Conservation (phyloP, 192 early-diverging fungal species). For the Chytriomyces hyalinus region DNA sequence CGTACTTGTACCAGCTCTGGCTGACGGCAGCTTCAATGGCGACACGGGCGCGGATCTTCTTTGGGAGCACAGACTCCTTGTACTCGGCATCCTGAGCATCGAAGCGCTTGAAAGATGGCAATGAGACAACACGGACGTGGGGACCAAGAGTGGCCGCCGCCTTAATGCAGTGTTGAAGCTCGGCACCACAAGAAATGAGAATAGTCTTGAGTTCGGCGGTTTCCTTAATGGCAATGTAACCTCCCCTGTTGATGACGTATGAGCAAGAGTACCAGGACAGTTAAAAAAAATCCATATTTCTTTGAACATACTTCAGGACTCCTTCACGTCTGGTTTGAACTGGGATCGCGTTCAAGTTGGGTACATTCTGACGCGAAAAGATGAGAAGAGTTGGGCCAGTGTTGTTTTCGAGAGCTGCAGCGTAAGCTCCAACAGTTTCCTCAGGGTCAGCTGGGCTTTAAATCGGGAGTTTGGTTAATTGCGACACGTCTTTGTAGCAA, state of each 20-base stretch:
- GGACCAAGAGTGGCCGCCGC: constrained; percentile 77
- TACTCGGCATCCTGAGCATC: constrained; percentile 84
- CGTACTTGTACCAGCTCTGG: constrained; percentile 91
- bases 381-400: constrained; percentile 81
- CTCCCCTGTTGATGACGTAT: background rate
- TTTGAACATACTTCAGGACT: constrained; percentile 61
- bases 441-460: constrained; percentile 34
- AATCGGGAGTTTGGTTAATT: background rate
- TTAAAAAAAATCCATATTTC: background rate
- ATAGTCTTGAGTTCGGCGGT: constrained; percentile 60
- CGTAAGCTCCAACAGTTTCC: constrained; percentile 82
- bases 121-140: constrained; percentile 84
- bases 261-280: background rate
- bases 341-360: constrained; percentile 85
- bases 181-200: constrained; percentile 89
- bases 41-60: constrained; percentile 77
- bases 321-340: constrained; percentile 83
- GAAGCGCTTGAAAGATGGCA: constrained; percentile 91
- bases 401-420: constrained; percentile 74
- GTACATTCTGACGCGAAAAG: constrained; percentile 92
- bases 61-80: constrained; percentile 76
- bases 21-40: constrained; percentile 87
- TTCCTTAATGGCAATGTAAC: constrained; percentile 65
- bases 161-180: constrained; percentile 86
- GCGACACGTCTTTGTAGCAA: background rate